phyloP scores from a whole-genome alignment of 306 rosid species.

The Cucurbita moschata region DNA sequence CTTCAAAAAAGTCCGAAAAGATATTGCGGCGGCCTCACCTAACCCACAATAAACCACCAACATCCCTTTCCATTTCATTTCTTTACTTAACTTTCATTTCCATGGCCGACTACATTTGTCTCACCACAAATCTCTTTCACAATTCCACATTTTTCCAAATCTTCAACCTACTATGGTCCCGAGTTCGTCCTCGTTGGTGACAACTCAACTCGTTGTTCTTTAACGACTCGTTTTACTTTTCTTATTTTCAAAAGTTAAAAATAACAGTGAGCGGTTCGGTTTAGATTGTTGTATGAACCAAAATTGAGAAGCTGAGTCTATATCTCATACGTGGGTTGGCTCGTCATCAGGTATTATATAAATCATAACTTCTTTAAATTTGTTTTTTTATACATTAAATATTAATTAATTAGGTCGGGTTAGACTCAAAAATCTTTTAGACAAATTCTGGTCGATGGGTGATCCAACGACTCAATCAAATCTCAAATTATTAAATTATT shows the following conservation, averaged over 20 bases:
- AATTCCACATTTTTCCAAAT: not conserved
- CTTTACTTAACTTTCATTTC: not conserved
- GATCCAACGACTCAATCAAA: too few species aligned
- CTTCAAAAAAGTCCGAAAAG: not conserved
- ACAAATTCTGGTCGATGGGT: too few species aligned
- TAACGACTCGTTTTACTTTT: not conserved
- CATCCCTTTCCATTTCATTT: not conserved
- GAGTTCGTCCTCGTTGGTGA: not conserved
- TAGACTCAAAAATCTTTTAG: too few species aligned
- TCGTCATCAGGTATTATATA: not conserved
- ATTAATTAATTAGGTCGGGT: not conserved
- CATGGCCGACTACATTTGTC: not conserved
- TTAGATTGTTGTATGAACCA: too few species aligned
- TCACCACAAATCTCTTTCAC: not conserved
- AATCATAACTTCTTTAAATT: not conserved
- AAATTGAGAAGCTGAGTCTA: not conserved
- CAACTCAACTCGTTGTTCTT: not conserved
- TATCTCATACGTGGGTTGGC: not conserved
- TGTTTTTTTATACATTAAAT: not conserved
- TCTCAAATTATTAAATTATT: too few species aligned
- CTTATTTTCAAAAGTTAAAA: not conserved
- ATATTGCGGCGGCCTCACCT: not conserved
- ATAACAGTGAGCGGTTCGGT: not conserved
- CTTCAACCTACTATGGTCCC: not conserved
- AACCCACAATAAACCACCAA: not conserved